Evolutionary conservation across 192 early-diverging fungal genomes (phyloP).

Genomic region (Umbelopsis sp.): DNA sequence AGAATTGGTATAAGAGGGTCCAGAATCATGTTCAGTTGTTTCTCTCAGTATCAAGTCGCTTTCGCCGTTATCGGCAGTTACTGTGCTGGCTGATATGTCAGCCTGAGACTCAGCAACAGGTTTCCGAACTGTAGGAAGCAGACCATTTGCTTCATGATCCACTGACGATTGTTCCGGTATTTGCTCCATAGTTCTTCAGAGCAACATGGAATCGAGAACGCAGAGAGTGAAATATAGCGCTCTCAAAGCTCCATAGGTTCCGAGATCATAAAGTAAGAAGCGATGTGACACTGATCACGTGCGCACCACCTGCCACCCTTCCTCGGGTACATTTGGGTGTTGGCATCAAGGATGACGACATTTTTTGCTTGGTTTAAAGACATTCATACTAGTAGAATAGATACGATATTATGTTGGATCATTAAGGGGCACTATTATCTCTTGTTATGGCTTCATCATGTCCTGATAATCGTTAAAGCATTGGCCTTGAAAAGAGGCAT

Average conservation of each 20-base stretch:
- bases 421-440: too few species aligned
- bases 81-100: background rate
- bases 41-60: background rate
- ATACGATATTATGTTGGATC: too few species aligned
- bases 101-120: background rate
- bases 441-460: too few species aligned
- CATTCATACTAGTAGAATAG: too few species aligned
- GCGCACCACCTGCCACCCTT: background rate
- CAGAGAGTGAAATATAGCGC: background rate
- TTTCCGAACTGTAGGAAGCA: background rate
- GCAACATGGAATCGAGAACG: background rate
- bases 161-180: background rate
- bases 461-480: too few species aligned
- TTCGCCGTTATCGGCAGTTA: background rate
- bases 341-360: too few species aligned
- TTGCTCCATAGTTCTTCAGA: background rate
- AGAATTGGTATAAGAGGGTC: too few species aligned
- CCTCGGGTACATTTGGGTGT: too few species aligned
- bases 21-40: background rate
- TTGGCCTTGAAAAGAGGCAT: too few species aligned
- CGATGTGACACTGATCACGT: conserved; percentile 3
- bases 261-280: background rate
- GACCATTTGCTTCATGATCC: background rate
- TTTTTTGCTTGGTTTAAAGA: too few species aligned
- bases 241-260: background rate